These are phyloP conservation scores for Arctium minus DNA, from an alignment of 129 eudicot species.

Conservation along the genomic window DNA sequence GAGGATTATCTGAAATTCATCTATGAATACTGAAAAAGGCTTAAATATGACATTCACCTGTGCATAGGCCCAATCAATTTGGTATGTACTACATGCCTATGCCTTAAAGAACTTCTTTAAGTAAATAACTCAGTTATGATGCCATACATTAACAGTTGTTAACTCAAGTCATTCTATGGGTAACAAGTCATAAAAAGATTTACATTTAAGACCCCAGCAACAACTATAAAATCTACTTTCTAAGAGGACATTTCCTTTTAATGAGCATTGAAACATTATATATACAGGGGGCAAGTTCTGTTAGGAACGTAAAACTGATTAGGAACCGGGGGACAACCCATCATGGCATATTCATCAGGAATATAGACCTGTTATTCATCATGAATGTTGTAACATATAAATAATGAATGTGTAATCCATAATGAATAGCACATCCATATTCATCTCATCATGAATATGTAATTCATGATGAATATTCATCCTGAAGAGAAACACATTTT, in stretches of 20 bases:
- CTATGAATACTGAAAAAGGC: neutral
- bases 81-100: neutral
- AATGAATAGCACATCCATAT: no score
- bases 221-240: neutral
- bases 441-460: no score
- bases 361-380: no score
- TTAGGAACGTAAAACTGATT: no score
- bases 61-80: neutral
- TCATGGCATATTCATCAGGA: no score
- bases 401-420: no score
- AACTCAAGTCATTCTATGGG: neutral
- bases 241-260: neutral
- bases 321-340: no score
- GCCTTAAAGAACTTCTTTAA: neutral
- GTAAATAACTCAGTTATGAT: neutral
- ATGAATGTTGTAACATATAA: no score
- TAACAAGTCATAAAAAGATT: neutral
- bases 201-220: neutral
- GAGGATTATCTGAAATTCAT: neutral
- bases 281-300: neutral
- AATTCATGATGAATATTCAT: no score
- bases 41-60: neutral
- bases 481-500: no score
- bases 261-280: neutral
- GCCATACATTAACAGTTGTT: neutral